Evolutionary conservation across 179 eudicot species (phyloP).

Genomic region (Beta lomatogona): DNA sequence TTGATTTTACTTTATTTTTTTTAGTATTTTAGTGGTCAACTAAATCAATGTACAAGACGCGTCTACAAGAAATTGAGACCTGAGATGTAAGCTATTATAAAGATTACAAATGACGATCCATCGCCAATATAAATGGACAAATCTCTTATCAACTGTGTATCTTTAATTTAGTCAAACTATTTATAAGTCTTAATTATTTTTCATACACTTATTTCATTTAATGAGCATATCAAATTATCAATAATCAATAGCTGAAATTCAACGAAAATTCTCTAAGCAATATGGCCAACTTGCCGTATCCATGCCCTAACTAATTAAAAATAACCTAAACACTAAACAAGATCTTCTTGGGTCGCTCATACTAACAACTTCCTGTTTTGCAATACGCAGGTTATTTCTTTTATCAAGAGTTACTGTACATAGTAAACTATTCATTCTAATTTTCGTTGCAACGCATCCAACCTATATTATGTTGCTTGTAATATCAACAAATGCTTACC

Average conservation of each 20-base stretch:
- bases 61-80: too few species aligned
- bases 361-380: slow-evolving; percentile 11
- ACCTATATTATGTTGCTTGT: slow-evolving; percentile 20
- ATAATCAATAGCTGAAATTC: background rate
- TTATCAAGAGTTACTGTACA: slow-evolving; percentile 9
- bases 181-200: too few species aligned
- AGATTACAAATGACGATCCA: too few species aligned
- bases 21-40: too few species aligned
- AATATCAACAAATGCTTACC: slow-evolving; percentile 20
- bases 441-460: background rate
- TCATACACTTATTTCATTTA: too few species aligned
- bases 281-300: slow-evolving; percentile 25
- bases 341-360: slow-evolving; percentile 30
- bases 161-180: too few species aligned
- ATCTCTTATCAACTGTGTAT: too few species aligned
- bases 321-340: background rate
- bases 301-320: slow-evolving; percentile 22
- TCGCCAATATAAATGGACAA: too few species aligned
- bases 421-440: slow-evolving; percentile 6
- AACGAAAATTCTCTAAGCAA: slow-evolving; percentile 16
- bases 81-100: too few species aligned
- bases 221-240: background rate
- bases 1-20: too few species aligned
- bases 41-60: too few species aligned
- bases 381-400: background rate